Evolutionary conservation across 2,329 filamentous ascomycete species (phyloP), one percentile per base, ranked within the genome.

Genomic region (Hymenoscyphus fraxineus): DNA sequence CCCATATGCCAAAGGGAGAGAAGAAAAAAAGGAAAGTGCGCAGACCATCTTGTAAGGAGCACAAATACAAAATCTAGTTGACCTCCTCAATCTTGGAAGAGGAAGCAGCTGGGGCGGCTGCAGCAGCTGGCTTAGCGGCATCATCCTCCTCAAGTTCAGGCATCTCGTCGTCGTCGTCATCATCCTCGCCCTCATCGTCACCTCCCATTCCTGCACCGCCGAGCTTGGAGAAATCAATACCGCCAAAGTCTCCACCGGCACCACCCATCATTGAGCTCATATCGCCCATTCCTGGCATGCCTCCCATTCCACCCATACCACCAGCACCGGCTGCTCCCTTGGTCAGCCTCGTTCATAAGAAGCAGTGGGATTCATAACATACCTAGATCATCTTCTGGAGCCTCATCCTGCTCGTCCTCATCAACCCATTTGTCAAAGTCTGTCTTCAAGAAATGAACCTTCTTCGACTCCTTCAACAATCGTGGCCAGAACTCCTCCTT

Each of bases 401-500:
- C 89, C 79, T 92, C 93, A 76, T 98, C 90, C 83, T 99, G 95
- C 86, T 99, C 95, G 77, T 99, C 73, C 73, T 76, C 73, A 70
- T 76, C 74, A 72, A 75, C 74, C 73, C 74, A 76, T 70, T 97
- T 97, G 83, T 97, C 93, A 74, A 99, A 99, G 82, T 99, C 90
- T 70, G 95, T 98, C 89, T 97, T 97, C 75, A 99, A 81, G 86
- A 93, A 99, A 82, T 98, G 95, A 63, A 91, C 81, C 83, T 92
- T 97, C 85, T 92, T 89, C 71, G 82, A 79, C 66, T 94, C 91
- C 88, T 97, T 97, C 77, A 97, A 85, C 75, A 99, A 85, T 69
- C 95, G 88, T 68, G 93, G 93, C 95, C 95, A 99, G 86, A 89
- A 98, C 80, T 95, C 92, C 75, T 92, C 87, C 80, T 93, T 91